These are phyloP conservation scores for Aristolochia californica DNA, from an alignment of 164 flowering plant genomes.

Conservation along the genomic window DNA sequence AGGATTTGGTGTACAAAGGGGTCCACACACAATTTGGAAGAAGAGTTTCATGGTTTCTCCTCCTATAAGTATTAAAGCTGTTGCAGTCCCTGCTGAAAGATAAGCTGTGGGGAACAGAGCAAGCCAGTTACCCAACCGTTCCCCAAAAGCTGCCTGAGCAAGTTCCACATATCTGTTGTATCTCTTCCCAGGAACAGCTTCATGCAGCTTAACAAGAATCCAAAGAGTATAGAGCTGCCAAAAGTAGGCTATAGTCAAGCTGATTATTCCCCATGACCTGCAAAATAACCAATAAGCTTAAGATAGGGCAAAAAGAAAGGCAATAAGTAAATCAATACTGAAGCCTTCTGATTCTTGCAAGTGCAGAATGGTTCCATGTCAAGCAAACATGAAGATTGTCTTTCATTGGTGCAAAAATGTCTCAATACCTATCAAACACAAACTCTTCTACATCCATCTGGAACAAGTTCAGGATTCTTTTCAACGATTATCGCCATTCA, in stretches of 20 bases:
- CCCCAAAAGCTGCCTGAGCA: slow-evolving; percentile 98
- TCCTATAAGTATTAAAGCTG: slow-evolving; percentile 88
- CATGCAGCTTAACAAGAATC: slow-evolving; percentile 92
- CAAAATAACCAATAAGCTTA: slow-evolving; percentile 1
- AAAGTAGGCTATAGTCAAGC: slow-evolving; percentile 67
- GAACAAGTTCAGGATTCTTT: too few relatives aligned
- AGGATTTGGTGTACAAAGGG: slow-evolving; percentile 75
- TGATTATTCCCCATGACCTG: slow-evolving; percentile 99
- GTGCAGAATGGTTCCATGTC: too few relatives aligned
- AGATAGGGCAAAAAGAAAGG: too few relatives aligned
- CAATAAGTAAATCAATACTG: too few relatives aligned
- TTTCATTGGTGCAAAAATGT: too few relatives aligned
- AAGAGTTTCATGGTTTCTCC: slow-evolving; percentile 98
- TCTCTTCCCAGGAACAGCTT: slow-evolving; percentile 96
- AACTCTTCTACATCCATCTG: too few relatives aligned
- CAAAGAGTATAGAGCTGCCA: slow-evolving; percentile 98
- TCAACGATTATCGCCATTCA: too few relatives aligned
- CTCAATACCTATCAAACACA: too few relatives aligned
- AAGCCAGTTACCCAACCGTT: slow-evolving; percentile 85
- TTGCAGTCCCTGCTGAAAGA: slow-evolving; percentile 93
- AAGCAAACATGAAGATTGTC: too few relatives aligned
- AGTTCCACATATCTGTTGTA: slow-evolving; percentile 98
- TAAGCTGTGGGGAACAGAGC: slow-evolving; percentile 95
- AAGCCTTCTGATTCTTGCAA: too few relatives aligned
- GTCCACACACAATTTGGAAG: slow-evolving; percentile 93